These are phyloP conservation scores for Iris macrosiphon DNA, from an alignment of 106 monocot species.

Conservation along the genomic window DNA sequence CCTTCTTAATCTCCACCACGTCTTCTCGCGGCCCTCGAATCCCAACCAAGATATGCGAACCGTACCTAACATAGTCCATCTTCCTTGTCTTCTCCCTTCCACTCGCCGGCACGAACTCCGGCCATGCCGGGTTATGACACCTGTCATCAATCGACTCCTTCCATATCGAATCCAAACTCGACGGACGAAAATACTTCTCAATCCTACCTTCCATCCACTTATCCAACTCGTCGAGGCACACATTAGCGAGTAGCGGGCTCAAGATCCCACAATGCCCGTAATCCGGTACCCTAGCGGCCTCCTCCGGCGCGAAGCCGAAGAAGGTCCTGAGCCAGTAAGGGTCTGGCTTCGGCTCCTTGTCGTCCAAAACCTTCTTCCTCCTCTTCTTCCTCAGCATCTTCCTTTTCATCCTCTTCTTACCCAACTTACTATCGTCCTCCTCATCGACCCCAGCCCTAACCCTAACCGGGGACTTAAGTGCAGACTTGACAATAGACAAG, in stretches of 20 bases:
- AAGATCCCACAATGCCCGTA: constrained; percentile 85
- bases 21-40: constrained; percentile 90
- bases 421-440: constrained; percentile 24
- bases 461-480: constrained; percentile 28
- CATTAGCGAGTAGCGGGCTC: constrained; percentile 77
- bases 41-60: constrained; percentile 73
- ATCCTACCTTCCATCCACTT: constrained; percentile 76
- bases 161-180: constrained; percentile 82
- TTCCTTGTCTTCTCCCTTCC: constrained; percentile 71
- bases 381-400: constrained; percentile 56
- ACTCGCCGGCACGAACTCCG: constrained; percentile 80
- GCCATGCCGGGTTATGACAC: constrained; percentile 92
- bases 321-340: constrained; percentile 93
- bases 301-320: constrained; percentile 65
- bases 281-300: constrained; percentile 43
- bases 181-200: constrained; percentile 53
- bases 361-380: constrained; percentile 83
- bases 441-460: not conserved
- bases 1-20: constrained; percentile 54
- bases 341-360: constrained; percentile 89
- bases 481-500: constrained; percentile 47
- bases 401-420: constrained; percentile 77
- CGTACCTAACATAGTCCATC: constrained; percentile 84
- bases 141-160: constrained; percentile 64
- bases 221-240: constrained; percentile 75